These are phyloP conservation scores for Lentinus brumalis DNA, from an alignment of 768 basidiomycete genomes.

Conservation along the genomic window DNA sequence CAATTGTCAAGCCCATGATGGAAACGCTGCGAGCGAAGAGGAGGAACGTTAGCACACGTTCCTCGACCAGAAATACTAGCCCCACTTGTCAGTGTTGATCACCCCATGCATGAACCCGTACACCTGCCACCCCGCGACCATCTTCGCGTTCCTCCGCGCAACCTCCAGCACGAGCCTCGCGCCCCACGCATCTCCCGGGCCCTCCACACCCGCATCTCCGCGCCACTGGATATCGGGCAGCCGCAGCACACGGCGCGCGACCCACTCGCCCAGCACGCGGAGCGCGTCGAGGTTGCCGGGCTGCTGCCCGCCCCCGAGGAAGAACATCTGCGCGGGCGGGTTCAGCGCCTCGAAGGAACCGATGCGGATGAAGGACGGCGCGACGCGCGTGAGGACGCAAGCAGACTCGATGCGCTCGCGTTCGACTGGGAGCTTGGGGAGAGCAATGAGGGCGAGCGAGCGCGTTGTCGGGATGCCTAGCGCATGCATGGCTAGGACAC, in stretches of 20 bases:
- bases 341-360: slow-evolving; percentile 89
- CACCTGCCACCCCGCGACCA: slow-evolving; percentile 96
- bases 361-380: slow-evolving; percentile 89
- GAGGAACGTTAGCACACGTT: not conserved
- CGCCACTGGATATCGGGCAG: slow-evolving; percentile 39
- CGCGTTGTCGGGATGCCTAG: slow-evolving; percentile 88
- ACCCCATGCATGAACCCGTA: slow-evolving; percentile 96
- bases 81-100: slow-evolving; percentile 94
- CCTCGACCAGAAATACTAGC: not conserved
- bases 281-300: slow-evolving; percentile 74
- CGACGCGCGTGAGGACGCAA: slow-evolving; percentile 76
- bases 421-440: slow-evolving; percentile 70
- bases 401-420: slow-evolving; percentile 77
- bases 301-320: slow-evolving; percentile 81
- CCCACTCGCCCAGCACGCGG: slow-evolving; percentile 76
- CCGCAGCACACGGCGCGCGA: slow-evolving; percentile 59
- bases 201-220: slow-evolving; percentile 34
- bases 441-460: slow-evolving; percentile 75
- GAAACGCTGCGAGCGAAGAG: slow-evolving; percentile 52
- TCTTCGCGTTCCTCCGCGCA: slow-evolving; percentile 81
- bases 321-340: slow-evolving; percentile 61
- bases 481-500: slow-evolving; percentile 64
- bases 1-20: slow-evolving; percentile 73
- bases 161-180: slow-evolving; percentile 73
- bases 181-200: slow-evolving; percentile 65